Evolutionary conservation across 2,329 filamentous ascomycete genomes (phyloP).

Genomic region (Lecanosticta acicola): DNA sequence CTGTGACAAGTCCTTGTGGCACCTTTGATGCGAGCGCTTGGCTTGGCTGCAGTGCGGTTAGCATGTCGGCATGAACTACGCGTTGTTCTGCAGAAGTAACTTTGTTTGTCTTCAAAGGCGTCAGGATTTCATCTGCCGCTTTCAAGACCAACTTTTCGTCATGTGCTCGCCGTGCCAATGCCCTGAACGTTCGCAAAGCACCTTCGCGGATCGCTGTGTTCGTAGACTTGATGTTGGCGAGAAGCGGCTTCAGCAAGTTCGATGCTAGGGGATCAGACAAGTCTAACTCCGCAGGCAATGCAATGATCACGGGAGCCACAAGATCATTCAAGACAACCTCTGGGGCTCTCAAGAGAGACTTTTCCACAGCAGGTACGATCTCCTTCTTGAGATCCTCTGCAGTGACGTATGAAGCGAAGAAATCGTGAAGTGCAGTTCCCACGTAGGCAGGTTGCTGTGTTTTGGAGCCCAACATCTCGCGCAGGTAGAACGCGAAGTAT

Average conservation of each 20-base stretch:
- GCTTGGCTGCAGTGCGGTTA: constrained; percentile 59
- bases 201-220: constrained; percentile 72
- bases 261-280: constrained; percentile 66
- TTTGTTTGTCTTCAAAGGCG: constrained; percentile 76
- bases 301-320: constrained; percentile 64
- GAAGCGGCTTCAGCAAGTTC: constrained; percentile 74
- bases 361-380: constrained; percentile 76
- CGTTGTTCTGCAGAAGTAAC: constrained; percentile 80
- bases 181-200: constrained; percentile 67
- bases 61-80: constrained; percentile 73
- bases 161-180: constrained; percentile 57
- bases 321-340: constrained; percentile 82
- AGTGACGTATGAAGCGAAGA: constrained; percentile 71
- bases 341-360: constrained; percentile 79
- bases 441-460: constrained; percentile 65
- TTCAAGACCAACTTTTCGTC: constrained; percentile 58
- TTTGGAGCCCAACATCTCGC: constrained; percentile 79
- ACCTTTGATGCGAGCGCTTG: constrained; percentile 60
- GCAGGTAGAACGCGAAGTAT: constrained; percentile 75
- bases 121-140: constrained; percentile 70
- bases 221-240: constrained; percentile 88
- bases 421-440: constrained; percentile 68
- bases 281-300: constrained; percentile 66
- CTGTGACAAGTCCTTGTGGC: constrained; percentile 58
- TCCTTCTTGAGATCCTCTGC: constrained; percentile 69